These are phyloP conservation scores for Bruguiera parviflora DNA, from an alignment of 345 rosid species.

Conservation along the genomic window DNA sequence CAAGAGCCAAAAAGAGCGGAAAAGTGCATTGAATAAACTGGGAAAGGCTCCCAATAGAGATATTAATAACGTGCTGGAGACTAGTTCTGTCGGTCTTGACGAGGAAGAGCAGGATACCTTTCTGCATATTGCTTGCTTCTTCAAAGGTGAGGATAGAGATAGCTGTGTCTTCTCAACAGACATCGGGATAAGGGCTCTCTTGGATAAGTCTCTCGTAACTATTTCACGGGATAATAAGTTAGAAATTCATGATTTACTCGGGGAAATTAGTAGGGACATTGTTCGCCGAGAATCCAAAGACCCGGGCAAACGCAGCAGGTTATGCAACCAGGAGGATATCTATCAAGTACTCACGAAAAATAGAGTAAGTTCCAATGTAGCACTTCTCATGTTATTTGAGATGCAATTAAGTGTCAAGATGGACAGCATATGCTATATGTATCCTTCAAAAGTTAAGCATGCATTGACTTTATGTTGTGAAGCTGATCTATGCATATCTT, in stretches of 20 bases:
- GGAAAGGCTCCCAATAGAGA: neutral
- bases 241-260: neutral
- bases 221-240: neutral
- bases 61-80: neutral
- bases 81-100: neutral
- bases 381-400: no score
- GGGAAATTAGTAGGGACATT: slow-evolving; percentile 1
- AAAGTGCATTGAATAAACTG: neutral
- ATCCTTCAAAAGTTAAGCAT: no score
- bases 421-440: no score
- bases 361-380: neutral
- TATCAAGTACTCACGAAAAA: neutral
- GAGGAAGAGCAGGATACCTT: slow-evolving; percentile 2
- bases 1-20: neutral
- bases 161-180: no score
- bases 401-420: no score
- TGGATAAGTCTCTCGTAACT: no score
- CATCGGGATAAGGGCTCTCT: no score
- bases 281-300: neutral
- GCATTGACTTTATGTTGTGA: no score
- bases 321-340: neutral
- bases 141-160: slow-evolving; percentile 2
- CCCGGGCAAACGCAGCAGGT: neutral
- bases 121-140: slow-evolving; percentile 6
- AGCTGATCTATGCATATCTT: no score